These are phyloP conservation scores for Xylariaceae sp. DNA, from an alignment of 2,329 filamentous ascomycete genomes.

Conservation along the genomic window DNA sequence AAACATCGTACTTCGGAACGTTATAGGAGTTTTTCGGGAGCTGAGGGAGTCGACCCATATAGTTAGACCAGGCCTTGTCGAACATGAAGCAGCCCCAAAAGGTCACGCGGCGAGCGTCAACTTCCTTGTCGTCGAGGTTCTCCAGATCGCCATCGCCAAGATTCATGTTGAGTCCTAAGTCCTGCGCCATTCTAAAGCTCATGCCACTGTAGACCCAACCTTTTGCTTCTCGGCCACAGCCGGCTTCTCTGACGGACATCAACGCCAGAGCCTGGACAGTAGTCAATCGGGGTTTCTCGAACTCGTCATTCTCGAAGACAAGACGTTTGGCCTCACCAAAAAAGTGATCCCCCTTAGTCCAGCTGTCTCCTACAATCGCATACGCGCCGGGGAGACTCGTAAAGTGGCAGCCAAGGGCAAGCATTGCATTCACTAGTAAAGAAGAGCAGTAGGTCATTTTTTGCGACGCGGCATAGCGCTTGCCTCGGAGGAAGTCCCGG, in stretches of 20 bases:
- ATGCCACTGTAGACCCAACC: constrained; percentile 99
- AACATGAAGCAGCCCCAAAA: constrained; percentile 99
- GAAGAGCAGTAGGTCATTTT: constrained; percentile 77
- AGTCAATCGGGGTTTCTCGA: constrained; percentile 79
- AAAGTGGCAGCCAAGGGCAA: constrained; percentile 90
- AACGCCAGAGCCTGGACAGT: constrained; percentile 90
- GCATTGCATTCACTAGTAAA: constrained; percentile 86
- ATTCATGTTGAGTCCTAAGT: constrained; percentile 87
- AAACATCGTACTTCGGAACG: constrained; percentile 84
- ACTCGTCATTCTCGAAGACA: constrained; percentile 86
- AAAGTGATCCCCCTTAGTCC: constrained; percentile 91
- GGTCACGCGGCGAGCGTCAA: constrained; percentile 83
- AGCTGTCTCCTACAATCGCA: constrained; percentile 64
- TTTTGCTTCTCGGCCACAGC: constrained; percentile 87
- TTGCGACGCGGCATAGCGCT: constrained; percentile 45
- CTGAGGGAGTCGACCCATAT: constrained; percentile 85
- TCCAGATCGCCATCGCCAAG: constrained; percentile 55
- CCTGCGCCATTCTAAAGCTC: constrained; percentile 95
- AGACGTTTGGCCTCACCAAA: constrained; percentile 89
- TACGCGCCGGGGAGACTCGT: constrained; percentile 70
- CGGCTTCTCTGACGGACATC: constrained; percentile 95
- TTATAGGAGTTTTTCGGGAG: constrained; percentile 74
- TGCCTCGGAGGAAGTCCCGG: constrained; percentile 73
- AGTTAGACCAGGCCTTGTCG: constrained; percentile 98
- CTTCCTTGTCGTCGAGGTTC: constrained; percentile 69